Base-by-base conservation (phyloP, 352 stramenopile genomes). In the Phytophthora crassamura region DNA sequence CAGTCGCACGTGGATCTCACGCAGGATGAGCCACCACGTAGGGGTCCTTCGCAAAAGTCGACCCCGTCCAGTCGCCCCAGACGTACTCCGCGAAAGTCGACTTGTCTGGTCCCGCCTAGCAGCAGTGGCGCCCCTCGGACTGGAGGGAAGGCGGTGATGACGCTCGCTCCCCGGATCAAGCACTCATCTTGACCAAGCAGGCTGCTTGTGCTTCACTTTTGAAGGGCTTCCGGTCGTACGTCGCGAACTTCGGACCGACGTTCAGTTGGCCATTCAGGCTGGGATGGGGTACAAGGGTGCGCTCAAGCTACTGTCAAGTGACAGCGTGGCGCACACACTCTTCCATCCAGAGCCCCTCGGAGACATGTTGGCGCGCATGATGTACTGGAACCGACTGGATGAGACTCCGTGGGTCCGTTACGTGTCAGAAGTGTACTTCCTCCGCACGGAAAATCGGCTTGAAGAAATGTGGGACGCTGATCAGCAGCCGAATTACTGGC, bases 341-440 rank as follows among this genome's bases (percentile, higher is more conserved):
- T 38, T 50, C 22, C 42, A 50, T 16, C 20, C 20, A 3, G 4
- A 2, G 7, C 10, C 7, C 12, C 42, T 50, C 5, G 22, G n/a
- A 14, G 10, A 15, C 20, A 50, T 50, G 42, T 8, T 50, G 20
- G 42, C 22, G 14, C 20, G 42, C 12, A 50, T 50, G 42, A 50
- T 50, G 20, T 50, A 50, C 22, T 50, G 42, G 42, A 50, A 50
- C 18, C 20, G 18, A 16, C 12, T 50, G 42, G 42, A 50, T 16
- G 42, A 50, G 20, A 35, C 42, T 1, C 20, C 20, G 4, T 50
- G 42, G 22, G 5, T 25, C 1, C 32, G 25, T 3, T 35, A 22
- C 42, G 42, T 50, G 2, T 25, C 42, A 1, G 42, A 50, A 2
- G n/a, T 8, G 2, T 35, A 50, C 14, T 50, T 35, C 14, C 9